Conservation (phyloP, 2,329 filamentous ascomycete species). For the Venturia effusa region DNA sequence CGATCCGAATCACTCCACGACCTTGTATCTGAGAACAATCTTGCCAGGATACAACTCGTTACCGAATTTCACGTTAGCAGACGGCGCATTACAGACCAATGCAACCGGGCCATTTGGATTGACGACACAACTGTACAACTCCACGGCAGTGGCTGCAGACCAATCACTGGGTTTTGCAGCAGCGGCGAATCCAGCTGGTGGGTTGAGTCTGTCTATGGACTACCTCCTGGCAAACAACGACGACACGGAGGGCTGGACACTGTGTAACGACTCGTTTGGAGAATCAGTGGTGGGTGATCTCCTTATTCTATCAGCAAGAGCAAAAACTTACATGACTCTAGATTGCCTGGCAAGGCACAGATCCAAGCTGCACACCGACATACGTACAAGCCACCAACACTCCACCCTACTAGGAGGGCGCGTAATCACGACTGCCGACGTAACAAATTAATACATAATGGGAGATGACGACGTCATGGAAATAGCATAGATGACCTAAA, state of each 20-base stretch:
- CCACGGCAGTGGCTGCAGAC: constrained; percentile 19
- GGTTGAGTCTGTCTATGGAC: constrained; percentile 24
- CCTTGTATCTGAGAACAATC: constrained; percentile 28
- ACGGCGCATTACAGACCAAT: constrained; percentile 23
- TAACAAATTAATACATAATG: background rate
- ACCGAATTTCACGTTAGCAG: constrained; percentile 27
- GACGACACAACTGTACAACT: constrained; percentile 22
- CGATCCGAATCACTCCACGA: constrained; percentile 24
- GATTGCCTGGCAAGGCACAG: constrained; percentile 28
- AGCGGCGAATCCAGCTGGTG: constrained; percentile 20
- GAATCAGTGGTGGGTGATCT: constrained; percentile 24
- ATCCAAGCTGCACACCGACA: constrained; percentile 22
- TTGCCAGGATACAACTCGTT: constrained; percentile 28
- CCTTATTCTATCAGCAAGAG: background rate
- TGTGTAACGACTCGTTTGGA: constrained; percentile 24
- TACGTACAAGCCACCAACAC: constrained; percentile 28
- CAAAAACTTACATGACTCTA: constrained; percentile 11
- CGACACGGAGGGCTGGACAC: constrained; percentile 26
- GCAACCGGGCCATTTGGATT: constrained; percentile 20
- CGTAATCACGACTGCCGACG: background rate
- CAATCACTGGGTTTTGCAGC: constrained; percentile 24
- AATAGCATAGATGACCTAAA: background rate
- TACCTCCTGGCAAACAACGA: constrained; percentile 28
- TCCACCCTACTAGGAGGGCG: constrained; percentile 24
- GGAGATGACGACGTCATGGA: background rate